phyloP scores from a whole-genome alignment of 257 asterid genomes.

The Penstemon eatonii region DNA sequence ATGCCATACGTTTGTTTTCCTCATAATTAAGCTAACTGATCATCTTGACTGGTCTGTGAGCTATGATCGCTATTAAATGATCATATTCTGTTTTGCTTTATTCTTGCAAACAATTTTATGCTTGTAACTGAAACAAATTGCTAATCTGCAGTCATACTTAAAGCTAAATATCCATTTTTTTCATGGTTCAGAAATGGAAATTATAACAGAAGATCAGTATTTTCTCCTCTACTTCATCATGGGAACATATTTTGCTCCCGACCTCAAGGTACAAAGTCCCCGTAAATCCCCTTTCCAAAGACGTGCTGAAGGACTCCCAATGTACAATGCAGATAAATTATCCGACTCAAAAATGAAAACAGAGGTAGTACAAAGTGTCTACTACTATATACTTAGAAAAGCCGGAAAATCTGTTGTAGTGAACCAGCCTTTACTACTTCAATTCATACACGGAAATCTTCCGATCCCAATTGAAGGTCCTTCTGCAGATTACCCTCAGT shows the following conservation, averaged over 20 bases:
- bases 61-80: background rate
- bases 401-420: slow-evolving; percentile 47
- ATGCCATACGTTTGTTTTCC: background rate
- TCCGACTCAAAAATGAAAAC: slow-evolving; percentile 46
- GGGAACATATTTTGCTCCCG: slow-evolving; percentile 69
- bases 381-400: slow-evolving; percentile 54
- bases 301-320: slow-evolving; percentile 39
- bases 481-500: slow-evolving; percentile 34
- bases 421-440: slow-evolving; percentile 42
- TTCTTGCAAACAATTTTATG: too few relatives aligned
- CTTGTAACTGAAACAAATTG: background rate
- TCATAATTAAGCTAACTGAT: background rate
- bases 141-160: slow-evolving; percentile 8
- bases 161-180: background rate
- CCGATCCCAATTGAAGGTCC: slow-evolving; percentile 32
- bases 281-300: slow-evolving; percentile 53
- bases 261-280: slow-evolving; percentile 44
- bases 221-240: slow-evolving; percentile 54
- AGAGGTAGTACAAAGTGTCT: slow-evolving; percentile 50
- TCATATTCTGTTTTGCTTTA: background rate
- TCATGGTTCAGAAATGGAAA: slow-evolving; percentile 44
- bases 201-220: slow-evolving; percentile 57
- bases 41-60: background rate
- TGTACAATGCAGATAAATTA: slow-evolving; percentile 41
- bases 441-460: slow-evolving; percentile 48